Conservation (phyloP, 2,329 filamentous ascomycete genomes). For the Calonectria hongkongensis region DNA sequence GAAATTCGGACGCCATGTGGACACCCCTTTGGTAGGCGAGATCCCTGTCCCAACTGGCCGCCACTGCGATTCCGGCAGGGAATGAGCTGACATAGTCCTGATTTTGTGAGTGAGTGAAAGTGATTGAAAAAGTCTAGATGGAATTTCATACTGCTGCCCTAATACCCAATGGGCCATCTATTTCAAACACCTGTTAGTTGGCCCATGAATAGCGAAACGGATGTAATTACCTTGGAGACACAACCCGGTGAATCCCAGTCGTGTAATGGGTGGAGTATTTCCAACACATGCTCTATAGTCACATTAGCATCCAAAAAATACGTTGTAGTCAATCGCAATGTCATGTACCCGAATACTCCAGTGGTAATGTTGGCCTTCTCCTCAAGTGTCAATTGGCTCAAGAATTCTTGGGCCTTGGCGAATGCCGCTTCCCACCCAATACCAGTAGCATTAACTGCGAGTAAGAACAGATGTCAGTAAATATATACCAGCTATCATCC, state of each 20-base stretch:
- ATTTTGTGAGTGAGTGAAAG: not conserved
- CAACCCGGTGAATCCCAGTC: constrained; percentile 19
- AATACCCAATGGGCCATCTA: constrained; percentile 14
- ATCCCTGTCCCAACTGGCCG: constrained; percentile 16
- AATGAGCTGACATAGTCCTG: constrained; percentile 22
- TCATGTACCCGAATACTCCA: not conserved
- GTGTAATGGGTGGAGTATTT: not conserved
- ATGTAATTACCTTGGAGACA: constrained; percentile 14
- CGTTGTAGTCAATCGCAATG: not conserved
- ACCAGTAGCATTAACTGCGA: constrained; percentile 3
- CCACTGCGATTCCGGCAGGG: constrained; percentile 7
- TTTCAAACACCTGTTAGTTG: not conserved
- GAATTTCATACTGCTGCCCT: not conserved
- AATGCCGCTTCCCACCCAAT: constrained; percentile 2
- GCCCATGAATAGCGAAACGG: not conserved
- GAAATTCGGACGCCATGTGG: constrained; percentile 9
- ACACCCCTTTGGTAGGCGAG: constrained; percentile 11
- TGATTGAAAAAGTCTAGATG: not conserved
- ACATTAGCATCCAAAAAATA: not conserved
- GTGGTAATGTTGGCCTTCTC: constrained; percentile 19
- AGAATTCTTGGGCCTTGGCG: constrained; percentile 7
- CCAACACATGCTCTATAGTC: not conserved
- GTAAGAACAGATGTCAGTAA: not conserved
- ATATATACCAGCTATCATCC: no score
- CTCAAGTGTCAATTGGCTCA: constrained; percentile 15